Conservation (phyloP, 2,329 filamentous ascomycete species). For the Nemania diffusa region DNA sequence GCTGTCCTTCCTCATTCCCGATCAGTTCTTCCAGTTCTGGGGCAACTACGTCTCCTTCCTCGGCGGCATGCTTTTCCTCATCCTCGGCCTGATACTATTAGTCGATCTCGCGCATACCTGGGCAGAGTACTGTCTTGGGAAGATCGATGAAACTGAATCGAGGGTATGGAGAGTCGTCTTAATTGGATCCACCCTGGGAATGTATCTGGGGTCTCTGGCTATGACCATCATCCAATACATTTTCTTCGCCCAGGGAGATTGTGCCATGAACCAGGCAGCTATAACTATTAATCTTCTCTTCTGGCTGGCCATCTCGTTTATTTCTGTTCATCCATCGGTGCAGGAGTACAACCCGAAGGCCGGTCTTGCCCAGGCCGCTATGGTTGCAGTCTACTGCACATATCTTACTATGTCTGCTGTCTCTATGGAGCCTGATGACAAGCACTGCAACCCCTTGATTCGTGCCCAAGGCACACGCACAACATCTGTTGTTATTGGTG, state of each 20-base stretch:
- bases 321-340: slow-evolving; percentile 89
- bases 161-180: slow-evolving; percentile 84
- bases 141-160: slow-evolving; percentile 92
- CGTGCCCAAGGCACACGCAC: slow-evolving; percentile 87
- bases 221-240: slow-evolving; percentile 98
- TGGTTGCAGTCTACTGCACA: slow-evolving; percentile 98
- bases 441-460: slow-evolving; percentile 91
- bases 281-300: slow-evolving; percentile 94
- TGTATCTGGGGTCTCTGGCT: slow-evolving; percentile 89
- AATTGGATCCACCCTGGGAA: slow-evolving; percentile 90
- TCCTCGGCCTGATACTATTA: slow-evolving; percentile 89
- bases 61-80: slow-evolving; percentile 90
- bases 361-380: slow-evolving; percentile 94
- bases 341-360: slow-evolving; percentile 94
- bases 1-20: slow-evolving; percentile 93
- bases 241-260: slow-evolving; percentile 86
- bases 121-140: slow-evolving; percentile 94
- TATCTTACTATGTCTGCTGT: slow-evolving; percentile 98
- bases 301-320: slow-evolving; percentile 79
- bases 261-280: slow-evolving; percentile 95
- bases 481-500: slow-evolving; percentile 90
- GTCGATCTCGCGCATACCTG: slow-evolving; percentile 96
- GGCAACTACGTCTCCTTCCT: slow-evolving; percentile 92
- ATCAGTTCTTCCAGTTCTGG: slow-evolving; percentile 94
- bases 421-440: slow-evolving; percentile 96